Conservation (phyloP, 2,329 filamentous ascomycete species). For the Ciborinia camelliae region DNA sequence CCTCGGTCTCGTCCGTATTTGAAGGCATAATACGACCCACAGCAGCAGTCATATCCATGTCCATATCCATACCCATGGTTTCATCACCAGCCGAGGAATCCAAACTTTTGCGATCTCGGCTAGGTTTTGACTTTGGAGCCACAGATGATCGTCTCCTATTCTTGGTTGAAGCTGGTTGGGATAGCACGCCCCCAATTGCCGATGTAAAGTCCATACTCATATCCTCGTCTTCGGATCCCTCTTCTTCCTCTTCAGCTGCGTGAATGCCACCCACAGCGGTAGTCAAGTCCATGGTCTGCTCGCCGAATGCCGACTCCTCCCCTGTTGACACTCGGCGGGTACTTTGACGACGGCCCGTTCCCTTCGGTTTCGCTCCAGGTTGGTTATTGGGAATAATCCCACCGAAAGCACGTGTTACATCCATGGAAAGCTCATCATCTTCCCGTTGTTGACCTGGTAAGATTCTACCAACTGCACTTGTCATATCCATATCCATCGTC, state of each 20-base stretch:
- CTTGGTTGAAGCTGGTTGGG: conserved; percentile 39
- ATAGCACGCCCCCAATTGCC: conserved; percentile 56
- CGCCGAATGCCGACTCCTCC: conserved; percentile 33
- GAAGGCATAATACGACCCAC: conserved; percentile 44
- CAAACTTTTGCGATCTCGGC: conserved; percentile 39
- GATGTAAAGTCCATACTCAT: conserved; percentile 78
- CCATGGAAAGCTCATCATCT: conserved; percentile 74
- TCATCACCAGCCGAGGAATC: conserved; percentile 34
- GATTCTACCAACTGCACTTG: conserved; percentile 54
- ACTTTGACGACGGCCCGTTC: conserved; percentile 37
- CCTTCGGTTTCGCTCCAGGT: conserved; percentile 36
- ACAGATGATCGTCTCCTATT: conserved; percentile 25
- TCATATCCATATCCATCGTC: conserved; percentile 58
- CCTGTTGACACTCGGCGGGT: conserved; percentile 39
- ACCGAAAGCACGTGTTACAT: conserved; percentile 80
- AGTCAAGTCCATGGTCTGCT: conserved; percentile 54
- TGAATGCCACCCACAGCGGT: conserved; percentile 53
- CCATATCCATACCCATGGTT: conserved; percentile 31
- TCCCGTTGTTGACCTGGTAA: conserved; percentile 33
- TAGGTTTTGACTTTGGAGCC: conserved; percentile 20
- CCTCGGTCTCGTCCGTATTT: conserved; percentile 46
- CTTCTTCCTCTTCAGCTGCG: conserved; percentile 35
- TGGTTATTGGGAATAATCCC: conserved; percentile 57
- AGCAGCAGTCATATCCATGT: conserved; percentile 43
- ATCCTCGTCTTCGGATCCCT: conserved; percentile 54